These are phyloP conservation scores for Penicillium sp. DNA, from an alignment of 2,329 filamentous ascomycete species.

Conservation along the genomic window DNA sequence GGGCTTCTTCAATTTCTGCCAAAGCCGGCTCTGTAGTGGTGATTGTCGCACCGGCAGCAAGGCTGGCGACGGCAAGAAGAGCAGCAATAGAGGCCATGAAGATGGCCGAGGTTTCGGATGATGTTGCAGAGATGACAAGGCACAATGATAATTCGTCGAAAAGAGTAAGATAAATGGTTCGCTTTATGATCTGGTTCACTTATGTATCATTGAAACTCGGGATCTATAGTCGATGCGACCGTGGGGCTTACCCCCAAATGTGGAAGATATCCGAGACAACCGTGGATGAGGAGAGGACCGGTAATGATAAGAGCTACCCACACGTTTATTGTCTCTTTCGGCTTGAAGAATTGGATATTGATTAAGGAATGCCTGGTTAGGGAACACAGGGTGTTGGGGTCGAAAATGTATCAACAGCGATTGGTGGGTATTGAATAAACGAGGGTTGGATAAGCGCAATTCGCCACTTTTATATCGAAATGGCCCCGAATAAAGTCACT, in stretches of 20 bases:
- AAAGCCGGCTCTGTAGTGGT: conserved; percentile 28
- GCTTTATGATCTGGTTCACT: background rate
- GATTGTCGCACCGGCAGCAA: conserved; percentile 25
- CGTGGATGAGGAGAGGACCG: background rate
- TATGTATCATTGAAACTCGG: too few species aligned
- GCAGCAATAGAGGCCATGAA: background rate
- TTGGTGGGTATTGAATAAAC: background rate
- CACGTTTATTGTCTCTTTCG: background rate
- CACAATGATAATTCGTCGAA: background rate
- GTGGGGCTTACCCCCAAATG: background rate
- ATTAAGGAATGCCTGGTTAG: background rate
- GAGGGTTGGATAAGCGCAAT: background rate
- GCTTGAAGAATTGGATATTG: background rate
- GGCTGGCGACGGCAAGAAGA: conserved; percentile 3
- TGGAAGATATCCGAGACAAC: background rate
- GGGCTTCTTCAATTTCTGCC: conserved; percentile 29
- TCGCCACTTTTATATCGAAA: background rate
- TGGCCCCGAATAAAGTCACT: background rate
- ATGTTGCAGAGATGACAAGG: background rate
- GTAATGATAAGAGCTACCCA: too few species aligned
- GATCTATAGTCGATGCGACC: background rate
- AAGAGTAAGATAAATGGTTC: background rate
- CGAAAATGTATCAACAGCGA: background rate
- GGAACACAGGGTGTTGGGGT: background rate
- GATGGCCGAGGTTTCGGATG: background rate